Evolutionary conservation across 2,329 filamentous ascomycete genomes (phyloP).

Genomic region (Huntiella savannae): DNA sequence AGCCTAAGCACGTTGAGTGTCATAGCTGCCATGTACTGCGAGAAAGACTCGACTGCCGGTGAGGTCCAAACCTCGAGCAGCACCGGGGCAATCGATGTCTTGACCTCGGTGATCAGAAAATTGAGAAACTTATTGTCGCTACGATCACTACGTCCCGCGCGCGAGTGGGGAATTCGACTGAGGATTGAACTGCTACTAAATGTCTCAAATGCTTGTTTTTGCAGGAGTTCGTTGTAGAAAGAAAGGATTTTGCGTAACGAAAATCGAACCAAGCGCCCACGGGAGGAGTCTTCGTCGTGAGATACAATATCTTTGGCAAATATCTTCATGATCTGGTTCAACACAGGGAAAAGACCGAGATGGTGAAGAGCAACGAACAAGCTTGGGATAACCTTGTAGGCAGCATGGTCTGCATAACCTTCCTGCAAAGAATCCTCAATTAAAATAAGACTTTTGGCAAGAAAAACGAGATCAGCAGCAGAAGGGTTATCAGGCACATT

Average conservation of each 20-base stretch:
- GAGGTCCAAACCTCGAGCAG: constrained; percentile 72
- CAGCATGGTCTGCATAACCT: constrained; percentile 19
- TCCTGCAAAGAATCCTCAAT: constrained; percentile 67
- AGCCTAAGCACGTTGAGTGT: constrained; percentile 7
- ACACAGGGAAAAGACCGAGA: constrained; percentile 50
- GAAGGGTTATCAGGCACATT: constrained; percentile 14
- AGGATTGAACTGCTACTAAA: constrained; percentile 5
- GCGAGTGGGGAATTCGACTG: neutral
- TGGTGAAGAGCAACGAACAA: constrained; percentile 78
- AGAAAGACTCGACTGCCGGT: constrained; percentile 60
- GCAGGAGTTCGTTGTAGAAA: constrained; percentile 35
- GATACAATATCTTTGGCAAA: constrained; percentile 38
- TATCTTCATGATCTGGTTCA: constrained; percentile 52
- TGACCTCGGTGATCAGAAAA: constrained; percentile 64
- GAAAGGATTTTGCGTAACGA: constrained; percentile 68
- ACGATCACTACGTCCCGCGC: neutral
- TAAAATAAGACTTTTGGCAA: constrained; percentile 62
- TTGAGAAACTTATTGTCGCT: neutral
- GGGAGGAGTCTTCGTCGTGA: constrained; percentile 14
- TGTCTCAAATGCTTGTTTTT: constrained; percentile 5
- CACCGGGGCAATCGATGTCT: constrained; percentile 59
- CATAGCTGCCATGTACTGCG: constrained; percentile 16
- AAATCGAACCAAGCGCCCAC: neutral
- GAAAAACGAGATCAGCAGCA: constrained; percentile 54
- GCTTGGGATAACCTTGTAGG: constrained; percentile 44